phyloP scores from a whole-genome alignment of 495 filamentous ascomycete species.

The Annulohypoxylon moriforme region DNA sequence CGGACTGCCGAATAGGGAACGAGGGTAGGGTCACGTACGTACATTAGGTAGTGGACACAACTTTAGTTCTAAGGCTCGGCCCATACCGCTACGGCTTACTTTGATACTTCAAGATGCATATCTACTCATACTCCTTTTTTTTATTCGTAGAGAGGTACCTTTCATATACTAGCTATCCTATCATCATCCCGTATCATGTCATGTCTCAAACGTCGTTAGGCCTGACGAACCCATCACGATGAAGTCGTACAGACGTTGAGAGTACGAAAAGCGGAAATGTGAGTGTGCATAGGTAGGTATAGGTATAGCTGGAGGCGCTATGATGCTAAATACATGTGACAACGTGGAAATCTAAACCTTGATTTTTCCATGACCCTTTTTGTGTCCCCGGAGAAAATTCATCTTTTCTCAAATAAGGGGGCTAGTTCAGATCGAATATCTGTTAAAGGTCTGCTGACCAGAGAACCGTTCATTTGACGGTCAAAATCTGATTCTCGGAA shows the following conservation, averaged over 20 bases:
- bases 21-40: background rate
- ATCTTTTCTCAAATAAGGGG: background rate
- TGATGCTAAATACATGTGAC: constrained; percentile 24
- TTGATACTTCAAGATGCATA: too few relatives aligned
- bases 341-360: constrained; percentile 8
- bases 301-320: constrained; percentile 7
- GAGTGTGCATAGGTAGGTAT: constrained; percentile 8
- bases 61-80: background rate
- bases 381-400: constrained; percentile 9
- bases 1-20: constrained; percentile 16
- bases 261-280: background rate
- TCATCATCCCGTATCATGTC: background rate
- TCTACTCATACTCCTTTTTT: background rate
- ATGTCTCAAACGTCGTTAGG: background rate
- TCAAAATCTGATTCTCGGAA: background rate
- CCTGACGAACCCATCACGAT: background rate
- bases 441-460: constrained; percentile 8
- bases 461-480: constrained; percentile 7
- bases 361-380: constrained; percentile 14
- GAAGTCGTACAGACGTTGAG: background rate
- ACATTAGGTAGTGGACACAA: background rate
- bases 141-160: background rate
- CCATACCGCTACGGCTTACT: constrained; percentile 9
- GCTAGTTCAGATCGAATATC: background rate
- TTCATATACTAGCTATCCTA: background rate